These are phyloP conservation scores for Ophiocordyceps camponoti-leonardi DNA, from an alignment of 2,329 filamentous ascomycete genomes.

Conservation along the genomic window DNA sequence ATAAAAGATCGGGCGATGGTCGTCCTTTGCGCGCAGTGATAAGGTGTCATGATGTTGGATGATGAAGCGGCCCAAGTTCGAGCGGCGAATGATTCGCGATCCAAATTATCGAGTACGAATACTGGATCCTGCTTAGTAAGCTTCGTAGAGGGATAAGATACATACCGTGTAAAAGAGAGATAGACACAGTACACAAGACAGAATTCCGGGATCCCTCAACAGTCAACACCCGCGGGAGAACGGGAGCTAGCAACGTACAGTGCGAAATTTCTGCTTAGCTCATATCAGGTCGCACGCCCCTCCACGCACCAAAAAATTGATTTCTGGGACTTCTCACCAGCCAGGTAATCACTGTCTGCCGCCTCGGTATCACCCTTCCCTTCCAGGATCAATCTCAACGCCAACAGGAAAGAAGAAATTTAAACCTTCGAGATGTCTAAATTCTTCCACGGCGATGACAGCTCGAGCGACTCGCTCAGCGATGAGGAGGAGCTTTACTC, in stretches of 20 bases:
- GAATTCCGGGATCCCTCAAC: no score
- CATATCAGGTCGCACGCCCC: conserved; percentile 15
- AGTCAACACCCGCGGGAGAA: no score
- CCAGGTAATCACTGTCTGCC: not conserved
- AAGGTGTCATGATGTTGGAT: conserved; percentile 11
- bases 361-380: conserved; percentile 2
- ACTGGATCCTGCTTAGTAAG: not conserved
- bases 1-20: conserved; percentile 22
- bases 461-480: conserved; percentile 88
- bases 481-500: conserved; percentile 93
- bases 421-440: conserved; percentile 57
- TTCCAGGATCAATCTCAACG: conserved; percentile 2
- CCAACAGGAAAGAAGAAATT: conserved; percentile 5
- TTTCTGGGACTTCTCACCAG: conserved; percentile 12
- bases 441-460: conserved; percentile 89
- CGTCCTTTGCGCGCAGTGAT: conserved; percentile 21
- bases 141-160: not conserved
- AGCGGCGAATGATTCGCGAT: not conserved
- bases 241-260: not conserved
- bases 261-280: conserved; percentile 17
- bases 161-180: not conserved
- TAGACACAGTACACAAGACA: no score
- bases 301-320: conserved; percentile 25
- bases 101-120: not conserved
- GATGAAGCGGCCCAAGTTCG: not conserved